phyloP scores from a whole-genome alignment of 805 yeast genomes.

The Metschnikowia peoriensis region DNA sequence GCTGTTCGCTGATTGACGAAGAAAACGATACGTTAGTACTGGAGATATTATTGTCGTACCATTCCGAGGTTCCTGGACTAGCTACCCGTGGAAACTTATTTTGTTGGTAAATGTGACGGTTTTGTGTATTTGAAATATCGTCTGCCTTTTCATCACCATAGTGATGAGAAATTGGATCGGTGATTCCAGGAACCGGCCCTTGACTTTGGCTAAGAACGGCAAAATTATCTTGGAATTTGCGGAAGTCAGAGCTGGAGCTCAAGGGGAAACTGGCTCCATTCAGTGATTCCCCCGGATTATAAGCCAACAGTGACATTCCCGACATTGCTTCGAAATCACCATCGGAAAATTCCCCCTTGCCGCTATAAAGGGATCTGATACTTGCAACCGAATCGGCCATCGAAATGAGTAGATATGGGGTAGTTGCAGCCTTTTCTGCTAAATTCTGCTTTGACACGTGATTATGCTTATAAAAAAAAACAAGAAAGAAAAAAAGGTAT shows the following conservation, averaged over 20 bases:
- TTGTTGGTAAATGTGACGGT: not conserved
- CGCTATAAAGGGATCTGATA: slow-evolving; percentile 37
- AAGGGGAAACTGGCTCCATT: not conserved
- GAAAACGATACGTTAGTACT: slow-evolving; percentile 26
- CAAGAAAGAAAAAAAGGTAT: too few species aligned
- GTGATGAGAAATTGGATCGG: not conserved
- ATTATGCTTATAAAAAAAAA: too few species aligned
- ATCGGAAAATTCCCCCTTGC: slow-evolving; percentile 25
- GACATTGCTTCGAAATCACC: slow-evolving; percentile 7
- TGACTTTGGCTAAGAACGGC: not conserved
- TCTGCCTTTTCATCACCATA: not conserved
- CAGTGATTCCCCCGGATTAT: not conserved
- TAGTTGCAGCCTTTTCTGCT: not conserved
- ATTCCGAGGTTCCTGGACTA: slow-evolving; percentile 4
- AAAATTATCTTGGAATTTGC: not conserved
- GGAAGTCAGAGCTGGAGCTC: not conserved
- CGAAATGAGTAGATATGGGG: not conserved
- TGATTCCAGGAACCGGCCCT: not conserved
- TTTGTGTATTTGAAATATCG: not conserved
- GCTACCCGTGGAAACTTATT: not conserved
- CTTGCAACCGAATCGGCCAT: slow-evolving; percentile 47
- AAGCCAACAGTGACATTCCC: not conserved
- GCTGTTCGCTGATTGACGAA: slow-evolving; percentile 28
- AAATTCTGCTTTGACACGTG: not conserved
- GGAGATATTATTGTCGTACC: slow-evolving; percentile 1